These are phyloP conservation scores for Podila verticillata DNA, from an alignment of 192 early-diverging fungal species.

Conservation along the genomic window DNA sequence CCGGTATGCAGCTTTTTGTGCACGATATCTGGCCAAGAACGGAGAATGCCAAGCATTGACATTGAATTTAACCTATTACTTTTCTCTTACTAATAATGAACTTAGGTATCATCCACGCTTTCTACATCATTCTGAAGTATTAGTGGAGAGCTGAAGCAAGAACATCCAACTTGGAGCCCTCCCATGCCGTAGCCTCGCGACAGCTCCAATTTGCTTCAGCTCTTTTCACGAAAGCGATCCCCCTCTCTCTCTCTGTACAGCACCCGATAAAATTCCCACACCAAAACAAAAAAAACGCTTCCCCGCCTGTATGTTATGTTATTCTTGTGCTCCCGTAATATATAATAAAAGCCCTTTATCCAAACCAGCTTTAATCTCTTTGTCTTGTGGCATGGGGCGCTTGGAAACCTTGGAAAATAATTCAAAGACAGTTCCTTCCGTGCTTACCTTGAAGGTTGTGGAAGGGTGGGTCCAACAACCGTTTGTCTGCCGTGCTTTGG, in stretches of 20 bases:
- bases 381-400: no score
- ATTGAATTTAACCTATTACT: background rate
- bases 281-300: conserved; percentile 1
- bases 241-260: background rate
- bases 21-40: background rate
- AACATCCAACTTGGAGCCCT: background rate
- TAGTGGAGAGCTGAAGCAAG: conserved; percentile 3
- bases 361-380: no score
- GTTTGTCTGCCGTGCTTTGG: no score
- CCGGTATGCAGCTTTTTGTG: conserved; percentile 55
- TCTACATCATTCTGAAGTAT: conserved; percentile 54
- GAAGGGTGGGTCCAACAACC: no score
- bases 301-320: no score
- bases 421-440: no score
- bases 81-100: background rate
- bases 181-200: background rate
- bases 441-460: no score
- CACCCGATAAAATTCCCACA: no score
- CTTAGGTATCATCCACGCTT: conserved; percentile 51
- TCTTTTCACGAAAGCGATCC: background rate
- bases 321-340: no score
- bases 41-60: background rate
- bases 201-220: background rate
- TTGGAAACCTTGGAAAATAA: no score
- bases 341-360: no score